phyloP scores from a whole-genome alignment of 129 eudicot genomes.

The Flaveria linearis region DNA sequence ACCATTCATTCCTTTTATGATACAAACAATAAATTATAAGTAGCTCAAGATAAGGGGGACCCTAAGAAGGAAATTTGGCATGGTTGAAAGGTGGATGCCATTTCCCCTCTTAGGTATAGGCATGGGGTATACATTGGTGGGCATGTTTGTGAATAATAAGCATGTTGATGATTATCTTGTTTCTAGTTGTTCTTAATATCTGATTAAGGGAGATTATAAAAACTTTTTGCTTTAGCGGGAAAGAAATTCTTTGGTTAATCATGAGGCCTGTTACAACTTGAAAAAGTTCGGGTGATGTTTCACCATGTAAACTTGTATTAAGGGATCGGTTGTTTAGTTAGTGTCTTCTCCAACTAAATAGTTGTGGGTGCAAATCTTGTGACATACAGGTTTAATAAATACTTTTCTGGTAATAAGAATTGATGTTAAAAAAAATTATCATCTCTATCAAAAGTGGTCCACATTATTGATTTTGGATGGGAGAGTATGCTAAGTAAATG shows the following conservation, averaged over 20 bases:
- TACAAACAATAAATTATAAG: slow-evolving; percentile 13
- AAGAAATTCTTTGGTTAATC: background rate
- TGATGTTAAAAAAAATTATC: background rate
- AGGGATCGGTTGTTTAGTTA: background rate
- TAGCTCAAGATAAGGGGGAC: slow-evolving; percentile 27
- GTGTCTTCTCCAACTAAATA: no score
- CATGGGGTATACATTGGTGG: slow-evolving; percentile 20
- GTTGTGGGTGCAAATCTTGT: no score
- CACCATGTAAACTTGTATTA: background rate
- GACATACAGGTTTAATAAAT: no score
- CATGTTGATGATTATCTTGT: background rate
- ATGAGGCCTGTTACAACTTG: background rate
- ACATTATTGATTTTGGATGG: background rate
- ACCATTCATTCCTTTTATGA: slow-evolving; percentile 22
- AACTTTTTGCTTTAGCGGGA: background rate
- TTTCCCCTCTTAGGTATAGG: slow-evolving; percentile 11
- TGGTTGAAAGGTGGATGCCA: slow-evolving; percentile 20
- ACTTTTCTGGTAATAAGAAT: no score
- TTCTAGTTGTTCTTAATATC: background rate
- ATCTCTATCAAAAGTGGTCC: background rate
- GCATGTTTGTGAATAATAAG: slow-evolving; percentile 20
- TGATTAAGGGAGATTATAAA: background rate
- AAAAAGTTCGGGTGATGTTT: background rate
- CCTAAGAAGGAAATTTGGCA: slow-evolving; percentile 10
- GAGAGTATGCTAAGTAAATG: background rate